Percentiles rank a stretch among this genome's conserved stretches.
phyloP scores from a whole-genome alignment of 1,284 basidiomycete species.

The Tilletia walkeri region DNA sequence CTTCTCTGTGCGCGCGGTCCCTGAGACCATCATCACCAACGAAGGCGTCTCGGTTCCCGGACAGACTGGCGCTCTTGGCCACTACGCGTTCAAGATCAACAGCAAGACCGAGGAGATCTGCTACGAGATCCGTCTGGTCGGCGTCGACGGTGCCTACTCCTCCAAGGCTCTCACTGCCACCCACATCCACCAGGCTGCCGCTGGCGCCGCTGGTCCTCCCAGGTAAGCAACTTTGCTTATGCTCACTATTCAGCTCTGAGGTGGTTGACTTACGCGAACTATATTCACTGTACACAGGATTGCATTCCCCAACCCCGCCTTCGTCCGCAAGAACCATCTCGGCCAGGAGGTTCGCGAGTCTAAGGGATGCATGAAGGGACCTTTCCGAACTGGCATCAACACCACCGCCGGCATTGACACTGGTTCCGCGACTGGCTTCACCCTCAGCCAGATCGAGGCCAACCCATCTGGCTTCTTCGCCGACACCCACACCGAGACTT shows the following conservation, averaged over 20 bases:
- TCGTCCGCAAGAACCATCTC: conserved; percentile 9
- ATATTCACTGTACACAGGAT: conserved; percentile 31
- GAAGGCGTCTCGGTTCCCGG: conserved; percentile 46
- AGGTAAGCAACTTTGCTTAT: not conserved
- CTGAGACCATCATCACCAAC: conserved; percentile 42
- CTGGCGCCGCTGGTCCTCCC: conserved; percentile 54
- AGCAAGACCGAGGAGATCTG: conserved; percentile 54
- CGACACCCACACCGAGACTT: conserved; percentile 54
- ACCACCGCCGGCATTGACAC: conserved; percentile 21
- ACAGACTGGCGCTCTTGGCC: conserved; percentile 48
- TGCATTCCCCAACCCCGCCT: conserved; percentile 54
- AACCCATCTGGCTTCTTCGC: conserved; percentile 55
- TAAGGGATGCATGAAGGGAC: conserved; percentile 50
- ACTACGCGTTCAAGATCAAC: conserved; percentile 55
- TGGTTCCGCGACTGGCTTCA: conserved; percentile 38
- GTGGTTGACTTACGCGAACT: no score
- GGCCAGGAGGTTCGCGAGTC: conserved; percentile 25
- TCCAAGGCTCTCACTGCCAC: conserved; percentile 55
- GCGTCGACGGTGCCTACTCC: conserved; percentile 47
- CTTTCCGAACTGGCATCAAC: conserved; percentile 54
- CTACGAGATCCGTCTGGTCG: conserved; percentile 49
- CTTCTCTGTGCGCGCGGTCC: conserved; percentile 47
- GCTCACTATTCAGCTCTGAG: no score
- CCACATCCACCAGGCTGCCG: conserved; percentile 55
- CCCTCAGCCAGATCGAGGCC: conserved; percentile 42